Conservation (phyloP, 1,284 basidiomycete genomes). For the Phaffia rhodozyma region DNA sequence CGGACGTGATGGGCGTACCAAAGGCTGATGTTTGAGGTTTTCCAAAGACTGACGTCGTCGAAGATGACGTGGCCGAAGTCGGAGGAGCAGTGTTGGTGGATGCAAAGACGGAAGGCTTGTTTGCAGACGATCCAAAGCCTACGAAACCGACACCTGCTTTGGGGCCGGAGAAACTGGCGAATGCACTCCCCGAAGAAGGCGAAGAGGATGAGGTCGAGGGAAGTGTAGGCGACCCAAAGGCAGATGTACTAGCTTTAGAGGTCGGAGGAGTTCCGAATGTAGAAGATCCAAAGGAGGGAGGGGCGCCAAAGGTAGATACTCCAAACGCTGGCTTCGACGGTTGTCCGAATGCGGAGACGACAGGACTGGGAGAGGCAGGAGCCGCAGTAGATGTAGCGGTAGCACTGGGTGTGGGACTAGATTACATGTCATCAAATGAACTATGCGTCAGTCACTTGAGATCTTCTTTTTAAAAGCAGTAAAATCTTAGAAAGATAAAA, state of each 20-base stretch:
- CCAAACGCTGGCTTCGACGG: not conserved
- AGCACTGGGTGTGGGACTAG: too few relatives aligned
- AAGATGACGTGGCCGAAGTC: not conserved
- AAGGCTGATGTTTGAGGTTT: not conserved
- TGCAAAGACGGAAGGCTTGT: not conserved
- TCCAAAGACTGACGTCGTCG: not conserved
- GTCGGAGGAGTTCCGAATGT: not conserved
- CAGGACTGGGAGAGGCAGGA: not conserved
- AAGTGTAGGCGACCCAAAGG: not conserved
- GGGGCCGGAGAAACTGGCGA: not conserved
- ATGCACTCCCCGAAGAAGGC: not conserved
- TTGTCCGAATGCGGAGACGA: not conserved
- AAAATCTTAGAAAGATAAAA: not conserved
- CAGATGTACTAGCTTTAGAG: not conserved
- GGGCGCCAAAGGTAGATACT: conserved; percentile 2
- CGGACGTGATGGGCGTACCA: too few relatives aligned
- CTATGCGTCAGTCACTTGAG: too few relatives aligned
- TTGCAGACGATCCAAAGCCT: not conserved
- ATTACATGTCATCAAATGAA: too few relatives aligned
- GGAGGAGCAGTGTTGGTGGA: not conserved
- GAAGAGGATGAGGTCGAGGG: not conserved
- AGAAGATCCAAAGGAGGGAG: conserved; percentile 5
- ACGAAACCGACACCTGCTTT: not conserved
- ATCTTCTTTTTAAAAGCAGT: not conserved
- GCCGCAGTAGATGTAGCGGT: not conserved